Base-by-base conservation (phyloP, 192 early-diverging fungal species). In the Coemansia sp. region DNA sequence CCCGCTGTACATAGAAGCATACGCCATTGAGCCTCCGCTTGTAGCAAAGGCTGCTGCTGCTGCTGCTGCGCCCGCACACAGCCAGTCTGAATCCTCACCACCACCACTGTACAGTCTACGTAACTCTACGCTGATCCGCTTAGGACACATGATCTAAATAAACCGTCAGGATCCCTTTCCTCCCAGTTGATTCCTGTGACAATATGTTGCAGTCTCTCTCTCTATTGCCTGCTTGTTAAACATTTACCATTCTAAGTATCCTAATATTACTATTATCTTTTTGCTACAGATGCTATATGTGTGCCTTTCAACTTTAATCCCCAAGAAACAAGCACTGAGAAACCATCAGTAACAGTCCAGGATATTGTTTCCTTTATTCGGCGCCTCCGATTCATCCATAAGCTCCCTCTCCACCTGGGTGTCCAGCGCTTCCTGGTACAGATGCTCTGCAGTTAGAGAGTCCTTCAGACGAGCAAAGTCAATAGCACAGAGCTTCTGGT, bases 381-480 rank as follows among this genome's bases (percentile, higher is more conserved):
- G 65, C 11, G 77, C 80, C 42, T 66, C 51, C 19, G 42, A 51
- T 48, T 83, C 80, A 5, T 36, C 51, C 80, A 83, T 83, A 57
- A 83, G 60, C 60, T 72, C 76, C 5, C 60, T 36, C 15, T 71
- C 76, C 3, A 83, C 80, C 37, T 74, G 74, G 2, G 72, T 74
- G 36, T 83, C 80, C 60, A 83, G 63, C 1, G 80, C 80, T 54
- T 83, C 80, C 52, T 78, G 68, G 42, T 83, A 83, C 65, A 83
- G 22, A 54, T 78, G 76, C 63, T 83, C 80, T 1, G 71, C 51
- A 13, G 71, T 63, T 10, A 83, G 68, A 11, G 71, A 65, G 1
- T 42, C 58, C 60, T 83, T 72, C 5, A 83, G 59, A 5, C 65
- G 61, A 5, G 43, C 62, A 57, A 74, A 78, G 42, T 83, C 80